Evolutionary conservation across 495 filamentous ascomycete genomes (phyloP).

Genomic region (Hypoxylon rickii): DNA sequence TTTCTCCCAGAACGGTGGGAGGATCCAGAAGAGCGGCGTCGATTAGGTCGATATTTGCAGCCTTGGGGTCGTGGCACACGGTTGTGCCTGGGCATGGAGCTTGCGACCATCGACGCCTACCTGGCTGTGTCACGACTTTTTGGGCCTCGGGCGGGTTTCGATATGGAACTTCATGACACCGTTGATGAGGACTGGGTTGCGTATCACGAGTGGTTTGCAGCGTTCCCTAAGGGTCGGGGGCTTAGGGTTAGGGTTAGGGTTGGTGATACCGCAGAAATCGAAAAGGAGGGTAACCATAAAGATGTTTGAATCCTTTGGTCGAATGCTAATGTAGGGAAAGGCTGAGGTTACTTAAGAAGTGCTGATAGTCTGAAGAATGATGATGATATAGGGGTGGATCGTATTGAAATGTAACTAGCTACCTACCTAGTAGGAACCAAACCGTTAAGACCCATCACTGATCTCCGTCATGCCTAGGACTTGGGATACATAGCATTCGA

Average conservation of each 20-base stretch:
- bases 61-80: conserved; percentile 52
- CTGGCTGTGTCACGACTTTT: conserved; percentile 41
- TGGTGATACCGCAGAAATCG: neutral
- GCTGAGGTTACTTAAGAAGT: too few relatives aligned
- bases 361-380: too few relatives aligned
- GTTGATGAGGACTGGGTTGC: conserved; percentile 24
- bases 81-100: conserved; percentile 51
- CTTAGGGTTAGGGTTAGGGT: conserved; percentile 11
- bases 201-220: conserved; percentile 37
- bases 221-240: conserved; percentile 25
- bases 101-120: conserved; percentile 54
- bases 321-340: too few relatives aligned
- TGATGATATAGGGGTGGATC: too few relatives aligned
- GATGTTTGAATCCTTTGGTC: too few relatives aligned
- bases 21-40: conserved; percentile 37
- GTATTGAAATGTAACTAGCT: too few relatives aligned
- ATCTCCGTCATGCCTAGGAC: too few relatives aligned
- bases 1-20: conserved; percentile 56
- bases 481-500: too few relatives aligned
- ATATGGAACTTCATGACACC: conserved; percentile 21
- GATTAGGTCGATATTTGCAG: conserved; percentile 47
- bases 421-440: too few relatives aligned
- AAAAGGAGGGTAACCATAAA: neutral
- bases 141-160: conserved; percentile 7
- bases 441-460: too few relatives aligned